phyloP scores from a whole-genome alignment of 768 basidiomycete genomes.

The Hypholoma fasciculare region DNA sequence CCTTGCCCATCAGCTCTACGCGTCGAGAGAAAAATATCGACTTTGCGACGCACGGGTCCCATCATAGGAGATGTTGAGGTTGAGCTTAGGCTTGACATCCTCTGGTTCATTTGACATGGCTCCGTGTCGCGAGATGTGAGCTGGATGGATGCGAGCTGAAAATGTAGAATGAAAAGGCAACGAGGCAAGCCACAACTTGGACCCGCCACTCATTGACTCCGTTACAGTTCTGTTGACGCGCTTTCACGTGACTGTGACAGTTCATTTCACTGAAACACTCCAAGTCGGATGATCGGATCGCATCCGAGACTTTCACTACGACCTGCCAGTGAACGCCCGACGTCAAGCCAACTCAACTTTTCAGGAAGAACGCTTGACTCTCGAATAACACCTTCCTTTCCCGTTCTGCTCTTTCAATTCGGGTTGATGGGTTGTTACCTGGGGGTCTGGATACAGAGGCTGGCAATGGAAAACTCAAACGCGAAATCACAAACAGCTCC shows the following conservation, averaged over 20 bases:
- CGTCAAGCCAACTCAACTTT: not conserved
- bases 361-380: too few species aligned
- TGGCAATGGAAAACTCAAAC: too few species aligned
- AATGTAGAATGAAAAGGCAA: not conserved
- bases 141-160: not conserved
- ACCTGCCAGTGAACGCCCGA: too few species aligned
- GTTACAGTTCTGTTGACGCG: not conserved
- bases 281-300: too few species aligned
- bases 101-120: constrained; percentile 51
- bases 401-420: too few species aligned
- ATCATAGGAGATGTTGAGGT: constrained; percentile 57
- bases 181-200: not conserved
- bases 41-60: constrained; percentile 43
- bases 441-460: too few species aligned
- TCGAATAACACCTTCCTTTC: too few species aligned
- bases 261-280: too few species aligned
- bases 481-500: too few species aligned
- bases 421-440: too few species aligned
- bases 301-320: too few species aligned
- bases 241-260: constrained; percentile 2
- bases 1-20: not conserved
- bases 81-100: constrained; percentile 73
- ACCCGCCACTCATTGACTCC: not conserved
- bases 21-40: not conserved
- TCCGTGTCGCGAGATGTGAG: not conserved